Evolutionary conservation across 495 filamentous ascomycete genomes (phyloP).

Genomic region (Aspergillus sclerotiicarbonarius): DNA sequence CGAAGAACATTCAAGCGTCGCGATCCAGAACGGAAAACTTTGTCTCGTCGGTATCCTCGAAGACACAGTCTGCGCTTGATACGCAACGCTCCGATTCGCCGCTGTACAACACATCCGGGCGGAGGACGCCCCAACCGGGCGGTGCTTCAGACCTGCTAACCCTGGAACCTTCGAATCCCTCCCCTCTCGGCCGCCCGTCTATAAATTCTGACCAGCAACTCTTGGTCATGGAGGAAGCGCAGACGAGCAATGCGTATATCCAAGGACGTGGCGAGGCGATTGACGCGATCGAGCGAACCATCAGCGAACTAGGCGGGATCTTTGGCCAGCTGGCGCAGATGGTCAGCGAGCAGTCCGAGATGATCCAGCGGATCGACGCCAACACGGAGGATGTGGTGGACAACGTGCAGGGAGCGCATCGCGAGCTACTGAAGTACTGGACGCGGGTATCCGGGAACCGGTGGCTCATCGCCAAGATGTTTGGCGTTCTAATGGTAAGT

Average conservation of each 20-base stretch:
- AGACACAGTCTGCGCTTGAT: constrained; percentile 64
- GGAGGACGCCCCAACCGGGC: constrained; percentile 59
- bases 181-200: constrained; percentile 47
- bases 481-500: constrained; percentile 77
- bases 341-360: constrained; percentile 95
- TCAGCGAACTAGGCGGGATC: constrained; percentile 89
- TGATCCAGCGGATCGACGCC: constrained; percentile 89
- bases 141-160: constrained; percentile 71
- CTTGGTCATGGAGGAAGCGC: constrained; percentile 91
- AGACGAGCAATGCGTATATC: constrained; percentile 82
- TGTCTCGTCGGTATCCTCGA: constrained; percentile 81
- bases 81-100: constrained; percentile 67
- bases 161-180: constrained; percentile 70
- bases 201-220: constrained; percentile 81
- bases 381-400: constrained; percentile 96
- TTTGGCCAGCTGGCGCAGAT: constrained; percentile 96
- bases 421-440: constrained; percentile 96
- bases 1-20: constrained; percentile 97
- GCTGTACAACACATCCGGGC: constrained; percentile 78
- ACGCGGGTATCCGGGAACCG: constrained; percentile 86
- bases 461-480: constrained; percentile 99
- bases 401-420: constrained; percentile 93
- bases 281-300: constrained; percentile 93
- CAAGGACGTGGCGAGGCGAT: constrained; percentile 93
- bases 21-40: constrained; percentile 93